Evolutionary conservation across 192 early-diverging fungal genomes (phyloP), one percentile per base, ranked within the genome.

Genomic region (Backusella sp.): DNA sequence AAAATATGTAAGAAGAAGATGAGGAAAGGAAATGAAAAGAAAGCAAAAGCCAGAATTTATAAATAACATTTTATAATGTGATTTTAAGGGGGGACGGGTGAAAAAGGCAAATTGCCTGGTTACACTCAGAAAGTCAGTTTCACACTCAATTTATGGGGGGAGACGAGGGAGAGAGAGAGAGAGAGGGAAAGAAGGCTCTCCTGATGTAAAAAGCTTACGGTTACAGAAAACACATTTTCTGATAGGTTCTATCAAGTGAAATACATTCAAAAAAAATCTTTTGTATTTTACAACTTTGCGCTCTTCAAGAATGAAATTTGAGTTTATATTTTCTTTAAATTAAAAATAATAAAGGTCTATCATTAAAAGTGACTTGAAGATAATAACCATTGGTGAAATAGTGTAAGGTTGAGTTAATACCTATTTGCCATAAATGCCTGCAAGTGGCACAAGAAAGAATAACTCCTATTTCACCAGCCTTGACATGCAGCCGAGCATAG

Each of bases 111-210:
- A 56, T 56, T 56, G 21, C 21, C 15, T 7, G 19, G 53, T 56
- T 56, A 56, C 53, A 56, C 53, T 56, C n/a, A 56, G 53, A 56
- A 56, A 56, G 53, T 56, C 53, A 56, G 53, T 56, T 56, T 56
- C 53, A 56, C 53, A 56, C 53, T 56, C 21, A 56, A 56, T 21
- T 56, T n/a, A 56, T 56, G 53, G 53, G 53, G 53, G 53, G 53
- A 52, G 49, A 19, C 8, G 37, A 39, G 37, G 14, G 7, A n/a
- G n/a, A n/a, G n/a, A n/a, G n/a, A n/a, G 49, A 53, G n/a, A 53
- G 49, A 17, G 8, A 56, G 32, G 32, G 21, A 21, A 19, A 56
- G 53, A 56, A 19, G 11, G n/a, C 53, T 56, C 53, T 56, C 53
- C 53, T 56, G 53, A 56, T 8, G 53, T 19, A 56, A 56, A 52